Evolutionary conservation across 163 green algal genomes (phyloP).

Genomic region (Scenedesmus sp.): DNA sequence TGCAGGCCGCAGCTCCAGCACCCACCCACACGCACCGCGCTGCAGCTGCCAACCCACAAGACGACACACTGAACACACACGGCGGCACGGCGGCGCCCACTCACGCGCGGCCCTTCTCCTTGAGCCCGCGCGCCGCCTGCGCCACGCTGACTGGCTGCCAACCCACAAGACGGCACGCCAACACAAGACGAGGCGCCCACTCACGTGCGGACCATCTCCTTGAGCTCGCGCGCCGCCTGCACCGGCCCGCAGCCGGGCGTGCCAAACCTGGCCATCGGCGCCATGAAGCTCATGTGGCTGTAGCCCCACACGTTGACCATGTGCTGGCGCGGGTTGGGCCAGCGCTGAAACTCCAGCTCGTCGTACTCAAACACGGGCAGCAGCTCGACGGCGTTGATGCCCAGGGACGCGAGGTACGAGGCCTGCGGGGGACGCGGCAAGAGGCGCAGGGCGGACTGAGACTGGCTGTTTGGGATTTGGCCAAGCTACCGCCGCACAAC

Average conservation of each 20-base stretch:
- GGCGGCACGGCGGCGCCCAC: background rate
- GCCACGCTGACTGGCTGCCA: too few species aligned
- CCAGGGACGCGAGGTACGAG: slow-evolving; percentile 79
- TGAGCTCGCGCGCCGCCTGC: slow-evolving; percentile 92
- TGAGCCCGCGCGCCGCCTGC: slow-evolving; percentile 92
- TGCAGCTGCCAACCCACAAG: background rate
- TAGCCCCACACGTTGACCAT: slow-evolving; percentile 99
- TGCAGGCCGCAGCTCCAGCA: background rate
- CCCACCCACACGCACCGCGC: background rate
- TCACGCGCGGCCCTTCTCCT: slow-evolving; percentile 88
- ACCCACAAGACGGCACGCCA: too few species aligned
- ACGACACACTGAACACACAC: background rate
- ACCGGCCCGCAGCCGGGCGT: slow-evolving; percentile 70
- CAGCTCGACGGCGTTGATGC: slow-evolving; percentile 93
- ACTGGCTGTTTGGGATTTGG: too few species aligned
- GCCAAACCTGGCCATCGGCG: slow-evolving; percentile 91
- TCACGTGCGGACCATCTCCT: slow-evolving; percentile 90
- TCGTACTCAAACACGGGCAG: slow-evolving; percentile 96
- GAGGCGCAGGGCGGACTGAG: too few species aligned
- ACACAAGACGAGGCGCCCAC: background rate
- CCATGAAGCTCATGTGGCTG: slow-evolving; percentile 96
- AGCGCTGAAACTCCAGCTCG: slow-evolving; percentile 95
- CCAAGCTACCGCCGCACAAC: too few species aligned
- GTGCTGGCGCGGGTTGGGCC: slow-evolving; percentile 85
- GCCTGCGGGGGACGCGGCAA: slow-evolving; percentile 39